These are phyloP conservation scores for Tylopilus balloui DNA, from an alignment of 768 basidiomycete species.

Conservation along the genomic window DNA sequence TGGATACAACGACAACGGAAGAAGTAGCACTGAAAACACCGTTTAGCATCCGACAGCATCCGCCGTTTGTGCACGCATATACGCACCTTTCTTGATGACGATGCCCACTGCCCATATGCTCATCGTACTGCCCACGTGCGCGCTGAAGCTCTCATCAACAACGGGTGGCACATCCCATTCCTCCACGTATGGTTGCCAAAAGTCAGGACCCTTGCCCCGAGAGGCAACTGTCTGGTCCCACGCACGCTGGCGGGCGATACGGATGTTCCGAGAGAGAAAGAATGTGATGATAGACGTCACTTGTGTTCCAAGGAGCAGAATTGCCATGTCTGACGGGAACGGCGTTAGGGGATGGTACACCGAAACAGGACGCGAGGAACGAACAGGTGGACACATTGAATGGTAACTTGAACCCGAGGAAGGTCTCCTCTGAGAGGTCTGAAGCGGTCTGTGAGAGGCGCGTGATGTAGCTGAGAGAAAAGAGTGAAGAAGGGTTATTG, in stretches of 20 bases:
- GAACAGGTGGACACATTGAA: slow-evolving; percentile 69
- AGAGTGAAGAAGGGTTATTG: slow-evolving; percentile 24
- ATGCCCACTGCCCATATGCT: slow-evolving; percentile 14
- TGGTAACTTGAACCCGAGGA: slow-evolving; percentile 63
- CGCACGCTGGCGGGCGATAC: slow-evolving; percentile 69
- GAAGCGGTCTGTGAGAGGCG: slow-evolving; percentile 27
- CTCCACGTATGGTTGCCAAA: slow-evolving; percentile 82
- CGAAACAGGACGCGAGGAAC: slow-evolving; percentile 8
- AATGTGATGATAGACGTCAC: slow-evolving; percentile 70
- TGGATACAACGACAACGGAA: slow-evolving; percentile 65
- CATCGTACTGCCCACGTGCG: slow-evolving; percentile 10
- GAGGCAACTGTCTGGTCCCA: slow-evolving; percentile 83
- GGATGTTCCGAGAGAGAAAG: slow-evolving; percentile 81
- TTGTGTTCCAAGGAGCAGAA: slow-evolving; percentile 71
- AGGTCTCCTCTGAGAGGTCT: slow-evolving; percentile 41
- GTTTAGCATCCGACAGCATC: background rate
- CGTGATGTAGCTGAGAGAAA: slow-evolving; percentile 25
- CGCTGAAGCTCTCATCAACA: slow-evolving; percentile 30
- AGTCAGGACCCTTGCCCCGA: slow-evolving; percentile 74
- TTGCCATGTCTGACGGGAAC: slow-evolving; percentile 55
- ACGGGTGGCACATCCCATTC: slow-evolving; percentile 67
- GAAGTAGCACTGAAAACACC: slow-evolving; percentile 43
- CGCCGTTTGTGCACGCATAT: background rate
- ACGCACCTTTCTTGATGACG: slow-evolving; percentile 24
- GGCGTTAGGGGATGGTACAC: background rate